These are phyloP conservation scores for Septoria petroselini DNA, from an alignment of 2,329 filamentous ascomycete species.

Conservation along the genomic window DNA sequence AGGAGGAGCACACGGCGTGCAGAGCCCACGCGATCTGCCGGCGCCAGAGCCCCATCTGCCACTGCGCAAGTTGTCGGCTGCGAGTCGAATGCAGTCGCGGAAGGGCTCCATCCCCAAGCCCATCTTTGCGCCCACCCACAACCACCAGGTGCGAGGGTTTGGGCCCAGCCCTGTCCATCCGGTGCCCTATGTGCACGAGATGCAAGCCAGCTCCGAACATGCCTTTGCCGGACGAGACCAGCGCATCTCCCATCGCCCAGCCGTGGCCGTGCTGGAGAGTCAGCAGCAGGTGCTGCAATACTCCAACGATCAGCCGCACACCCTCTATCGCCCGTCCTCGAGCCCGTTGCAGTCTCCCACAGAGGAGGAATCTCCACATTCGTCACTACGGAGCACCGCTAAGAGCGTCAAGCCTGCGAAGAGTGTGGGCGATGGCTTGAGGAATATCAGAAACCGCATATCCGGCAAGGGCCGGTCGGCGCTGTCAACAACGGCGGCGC, in stretches of 20 bases:
- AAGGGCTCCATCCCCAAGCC: slow-evolving; percentile 32
- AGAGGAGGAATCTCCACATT: neutral
- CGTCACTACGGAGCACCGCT: slow-evolving; percentile 12
- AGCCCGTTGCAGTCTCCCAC: slow-evolving; percentile 14
- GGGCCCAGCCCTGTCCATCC: slow-evolving; percentile 32
- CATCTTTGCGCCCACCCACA: slow-evolving; percentile 30
- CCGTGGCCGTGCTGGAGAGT: slow-evolving; percentile 31
- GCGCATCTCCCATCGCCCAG: slow-evolving; percentile 30
- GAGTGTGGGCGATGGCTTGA: slow-evolving; percentile 29
- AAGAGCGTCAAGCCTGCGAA: slow-evolving; percentile 24
- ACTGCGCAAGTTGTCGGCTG: slow-evolving; percentile 42
- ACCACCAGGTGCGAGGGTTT: slow-evolving; percentile 34
- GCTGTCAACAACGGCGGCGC: slow-evolving; percentile 9
- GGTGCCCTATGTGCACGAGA: slow-evolving; percentile 30
- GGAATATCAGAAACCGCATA: slow-evolving; percentile 25
- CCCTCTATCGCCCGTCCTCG: slow-evolving; percentile 27
- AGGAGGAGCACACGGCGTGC: slow-evolving; percentile 36
- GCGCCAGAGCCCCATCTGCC: slow-evolving; percentile 43
- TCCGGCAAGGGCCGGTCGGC: slow-evolving; percentile 15
- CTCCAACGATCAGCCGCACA: slow-evolving; percentile 20
- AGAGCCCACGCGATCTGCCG: slow-evolving; percentile 70
- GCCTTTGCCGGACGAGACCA: slow-evolving; percentile 35
- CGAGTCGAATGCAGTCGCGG: slow-evolving; percentile 35
- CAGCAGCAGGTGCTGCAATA: slow-evolving; percentile 22
- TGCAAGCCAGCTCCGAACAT: slow-evolving; percentile 38